Conservation (phyloP, 1,284 basidiomycete genomes). For the Moesziomyces sp. region DNA sequence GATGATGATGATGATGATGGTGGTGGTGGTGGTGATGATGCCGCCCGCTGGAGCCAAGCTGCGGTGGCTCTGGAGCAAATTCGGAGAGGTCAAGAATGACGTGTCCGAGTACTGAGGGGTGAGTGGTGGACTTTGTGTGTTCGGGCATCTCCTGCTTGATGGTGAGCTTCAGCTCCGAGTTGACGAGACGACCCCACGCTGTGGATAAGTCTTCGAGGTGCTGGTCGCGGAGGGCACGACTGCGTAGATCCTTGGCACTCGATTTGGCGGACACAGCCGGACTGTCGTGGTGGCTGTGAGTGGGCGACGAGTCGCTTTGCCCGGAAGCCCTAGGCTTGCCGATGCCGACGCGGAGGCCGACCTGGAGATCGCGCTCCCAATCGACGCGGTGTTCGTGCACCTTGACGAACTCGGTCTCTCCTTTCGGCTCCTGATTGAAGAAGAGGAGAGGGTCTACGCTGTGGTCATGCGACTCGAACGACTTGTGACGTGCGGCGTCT, state of each 20-base stretch:
- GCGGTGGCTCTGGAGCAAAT: constrained; percentile 75
- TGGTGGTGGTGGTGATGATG: constrained; percentile 5
- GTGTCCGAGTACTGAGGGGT: constrained; percentile 72
- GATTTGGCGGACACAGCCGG: constrained; percentile 38
- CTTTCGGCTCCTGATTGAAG: constrained; percentile 51
- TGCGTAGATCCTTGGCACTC: constrained; percentile 36
- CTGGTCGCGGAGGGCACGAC: constrained; percentile 22
- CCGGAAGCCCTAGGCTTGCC: constrained; percentile 45
- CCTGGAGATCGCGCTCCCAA: constrained; percentile 56
- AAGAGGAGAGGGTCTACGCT: constrained; percentile 41
- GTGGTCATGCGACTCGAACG: constrained; percentile 18
- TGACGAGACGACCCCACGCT: constrained; percentile 51
- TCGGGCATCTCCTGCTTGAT: constrained; percentile 52
- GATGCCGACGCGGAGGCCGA: constrained; percentile 55
- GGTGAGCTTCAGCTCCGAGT: constrained; percentile 52
- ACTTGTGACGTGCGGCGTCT: constrained; percentile 16
- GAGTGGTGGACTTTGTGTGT: constrained; percentile 28
- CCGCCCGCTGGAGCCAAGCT: constrained; percentile 7
- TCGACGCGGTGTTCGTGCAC: constrained; percentile 50
- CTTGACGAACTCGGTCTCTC: constrained; percentile 38
- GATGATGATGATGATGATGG: constrained; percentile 49
- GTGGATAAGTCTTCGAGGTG: constrained; percentile 35
- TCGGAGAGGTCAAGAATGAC: constrained; percentile 80
- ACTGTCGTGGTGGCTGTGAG: constrained; percentile 22
- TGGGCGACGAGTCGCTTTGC: constrained; percentile 14